phyloP scores from a whole-genome alignment of 306 rosid species.

The Delonix regia region DNA sequence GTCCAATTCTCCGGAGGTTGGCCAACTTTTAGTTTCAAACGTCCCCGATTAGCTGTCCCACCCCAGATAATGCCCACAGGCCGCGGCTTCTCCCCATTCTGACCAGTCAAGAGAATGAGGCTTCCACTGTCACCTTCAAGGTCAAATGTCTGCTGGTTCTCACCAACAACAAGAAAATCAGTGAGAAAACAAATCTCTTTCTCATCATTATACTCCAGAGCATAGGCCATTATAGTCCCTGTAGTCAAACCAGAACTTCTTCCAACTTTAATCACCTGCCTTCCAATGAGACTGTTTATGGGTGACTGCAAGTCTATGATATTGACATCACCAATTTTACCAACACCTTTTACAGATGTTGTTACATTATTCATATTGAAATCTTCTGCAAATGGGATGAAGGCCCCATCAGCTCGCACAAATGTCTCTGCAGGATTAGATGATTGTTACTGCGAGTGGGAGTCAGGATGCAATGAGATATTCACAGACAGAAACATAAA shows the following conservation, averaged over 20 bases:
- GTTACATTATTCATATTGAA: slow-evolving; percentile 70
- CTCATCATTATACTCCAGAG: slow-evolving; percentile 95
- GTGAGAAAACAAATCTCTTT: slow-evolving; percentile 98
- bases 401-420: slow-evolving; percentile 99
- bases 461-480: slow-evolving; percentile 34
- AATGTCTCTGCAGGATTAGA: slow-evolving; percentile 87
- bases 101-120: slow-evolving; percentile 86
- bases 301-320: slow-evolving; percentile 92
- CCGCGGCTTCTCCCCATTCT: slow-evolving; percentile 74
- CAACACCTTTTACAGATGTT: slow-evolving; percentile 82
- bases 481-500: slow-evolving; percentile 30
- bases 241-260: slow-evolving; percentile 96
- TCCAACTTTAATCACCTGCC: slow-evolving; percentile 93
- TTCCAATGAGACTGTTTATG: slow-evolving; percentile 88
- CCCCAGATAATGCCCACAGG: slow-evolving; percentile 99
- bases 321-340: slow-evolving; percentile 87
- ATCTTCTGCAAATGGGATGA: slow-evolving; percentile 91
- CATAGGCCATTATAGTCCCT: slow-evolving; percentile 95
- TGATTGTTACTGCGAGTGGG: slow-evolving; percentile 31
- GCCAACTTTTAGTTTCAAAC: slow-evolving; percentile 86
- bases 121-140: slow-evolving; percentile 99
- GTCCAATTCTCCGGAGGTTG: slow-evolving; percentile 97
- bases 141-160: slow-evolving; percentile 96
- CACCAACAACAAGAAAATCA: slow-evolving; percentile 98
- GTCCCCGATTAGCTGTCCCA: slow-evolving; percentile 97